Conservation (phyloP, 2,329 filamentous ascomycete genomes). For the Beauveria sp. region DNA sequence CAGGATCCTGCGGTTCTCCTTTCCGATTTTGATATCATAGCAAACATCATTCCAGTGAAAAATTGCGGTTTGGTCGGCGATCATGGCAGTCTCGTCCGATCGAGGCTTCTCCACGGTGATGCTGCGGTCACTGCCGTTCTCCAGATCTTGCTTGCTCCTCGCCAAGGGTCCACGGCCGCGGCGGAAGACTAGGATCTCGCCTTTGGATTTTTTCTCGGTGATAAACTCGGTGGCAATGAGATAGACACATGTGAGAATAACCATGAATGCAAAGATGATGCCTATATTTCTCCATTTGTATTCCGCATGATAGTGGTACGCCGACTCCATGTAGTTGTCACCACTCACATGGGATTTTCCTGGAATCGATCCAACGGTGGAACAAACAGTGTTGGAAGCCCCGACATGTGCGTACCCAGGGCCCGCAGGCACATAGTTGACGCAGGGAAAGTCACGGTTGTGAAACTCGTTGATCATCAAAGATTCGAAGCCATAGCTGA, state of each 20-base stretch:
- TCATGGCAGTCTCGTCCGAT: no score
- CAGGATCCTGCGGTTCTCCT: no score
- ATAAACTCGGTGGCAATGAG: slow-evolving; percentile 72
- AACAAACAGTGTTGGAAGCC: no score
- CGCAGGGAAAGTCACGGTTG: slow-evolving; percentile 60
- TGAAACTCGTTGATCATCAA: slow-evolving; percentile 87
- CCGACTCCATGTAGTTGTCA: slow-evolving; percentile 55
- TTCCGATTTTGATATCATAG: no score
- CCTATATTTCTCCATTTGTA: neutral
- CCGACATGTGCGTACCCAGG: slow-evolving; percentile 43
- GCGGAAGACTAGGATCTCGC: no score
- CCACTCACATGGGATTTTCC: slow-evolving; percentile 60
- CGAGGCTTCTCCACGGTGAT: no score
- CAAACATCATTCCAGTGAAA: no score
- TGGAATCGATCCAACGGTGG: no score
- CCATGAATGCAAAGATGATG: neutral
- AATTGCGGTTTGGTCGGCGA: no score
- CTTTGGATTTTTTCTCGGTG: slow-evolving; percentile 59
- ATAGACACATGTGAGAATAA: slow-evolving; percentile 57
- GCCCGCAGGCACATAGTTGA: slow-evolving; percentile 59
- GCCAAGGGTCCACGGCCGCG: no score
- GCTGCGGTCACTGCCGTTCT: no score
- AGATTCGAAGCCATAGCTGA: slow-evolving; percentile 67
- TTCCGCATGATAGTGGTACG: neutral
- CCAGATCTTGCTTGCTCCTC: no score